Evolutionary conservation across 768 basidiomycete genomes (phyloP).

Genomic region (Tricholoma flavovirens): DNA sequence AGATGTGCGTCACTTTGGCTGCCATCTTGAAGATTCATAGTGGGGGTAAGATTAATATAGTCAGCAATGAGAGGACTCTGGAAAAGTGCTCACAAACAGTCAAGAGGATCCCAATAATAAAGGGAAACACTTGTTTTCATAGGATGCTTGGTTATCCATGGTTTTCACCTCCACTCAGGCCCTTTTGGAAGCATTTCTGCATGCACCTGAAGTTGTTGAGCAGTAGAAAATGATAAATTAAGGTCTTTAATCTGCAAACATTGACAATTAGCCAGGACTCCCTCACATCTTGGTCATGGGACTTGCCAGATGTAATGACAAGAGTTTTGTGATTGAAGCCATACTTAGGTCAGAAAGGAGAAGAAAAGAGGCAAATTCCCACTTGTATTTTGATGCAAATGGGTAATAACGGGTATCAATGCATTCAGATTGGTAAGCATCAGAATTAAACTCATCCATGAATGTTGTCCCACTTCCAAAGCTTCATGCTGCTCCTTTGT

Average conservation of each 20-base stretch:
- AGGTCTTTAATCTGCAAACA: conserved; percentile 6
- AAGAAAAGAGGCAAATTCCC: conserved; percentile 27
- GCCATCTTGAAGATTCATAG: conserved; percentile 9
- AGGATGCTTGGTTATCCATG: not conserved
- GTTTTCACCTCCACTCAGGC: not conserved
- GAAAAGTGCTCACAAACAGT: conserved; percentile 24
- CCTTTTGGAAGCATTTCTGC: not conserved
- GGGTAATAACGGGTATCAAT: conserved; percentile 25
- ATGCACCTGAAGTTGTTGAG: not conserved
- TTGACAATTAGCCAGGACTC: not conserved
- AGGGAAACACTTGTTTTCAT: not conserved
- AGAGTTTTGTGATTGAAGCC: conserved; percentile 21
- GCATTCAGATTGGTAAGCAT: conserved; percentile 16
- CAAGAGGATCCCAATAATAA: conserved; percentile 7
- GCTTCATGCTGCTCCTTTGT: not conserved
- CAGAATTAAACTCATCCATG: conserved; percentile 21
- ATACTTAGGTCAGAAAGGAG: conserved; percentile 23
- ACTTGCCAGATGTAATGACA: conserved; percentile 21
- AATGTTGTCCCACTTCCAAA: conserved; percentile 12
- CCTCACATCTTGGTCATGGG: not conserved
- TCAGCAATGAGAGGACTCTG: conserved; percentile 18
- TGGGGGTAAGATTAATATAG: conserved; percentile 19
- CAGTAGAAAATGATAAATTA: not conserved
- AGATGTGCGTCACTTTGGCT: conserved; percentile 4
- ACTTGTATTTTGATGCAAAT: conserved; percentile 24